These are phyloP conservation scores for Arthroderma sp. DNA, from an alignment of 2,329 filamentous ascomycete genomes.

Conservation along the genomic window DNA sequence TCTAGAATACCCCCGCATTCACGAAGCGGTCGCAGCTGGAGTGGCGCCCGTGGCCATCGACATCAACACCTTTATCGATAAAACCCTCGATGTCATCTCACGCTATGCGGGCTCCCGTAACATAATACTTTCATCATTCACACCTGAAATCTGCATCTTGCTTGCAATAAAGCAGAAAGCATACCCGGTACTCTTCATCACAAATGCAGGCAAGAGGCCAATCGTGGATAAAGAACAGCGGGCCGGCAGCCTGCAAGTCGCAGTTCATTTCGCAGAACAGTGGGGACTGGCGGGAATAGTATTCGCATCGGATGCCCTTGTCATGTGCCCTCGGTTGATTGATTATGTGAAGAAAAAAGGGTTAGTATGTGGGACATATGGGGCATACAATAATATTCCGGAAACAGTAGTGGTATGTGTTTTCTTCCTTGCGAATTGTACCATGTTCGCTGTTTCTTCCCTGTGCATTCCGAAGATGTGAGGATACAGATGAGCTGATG, in stretches of 20 bases:
- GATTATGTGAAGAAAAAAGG: conserved; percentile 20
- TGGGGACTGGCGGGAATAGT: conserved; percentile 29
- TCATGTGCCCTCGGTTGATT: conserved; percentile 26
- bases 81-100: conserved; percentile 20
- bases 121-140: conserved; percentile 22
- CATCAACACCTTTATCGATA: conserved; percentile 29
- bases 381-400: conserved; percentile 20
- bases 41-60: conserved; percentile 25
- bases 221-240: conserved; percentile 19
- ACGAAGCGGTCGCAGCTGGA: conserved; percentile 23
- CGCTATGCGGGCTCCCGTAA: conserved; percentile 13
- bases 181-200: conserved; percentile 18
- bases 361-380: conserved; percentile 24
- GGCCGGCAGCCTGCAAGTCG: conserved; percentile 24
- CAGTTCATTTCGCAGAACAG: conserved; percentile 24
- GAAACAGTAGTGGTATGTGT: conserved; percentile 13
- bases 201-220: conserved; percentile 16
- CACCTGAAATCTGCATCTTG: conserved; percentile 18
- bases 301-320: conserved; percentile 23
- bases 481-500: background rate
- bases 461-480: background rate
- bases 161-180: conserved; percentile 13
- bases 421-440: background rate
- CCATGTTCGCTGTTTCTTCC: background rate
- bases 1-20: conserved; percentile 29